Conservation (phyloP, 129 eudicot genomes). For the Flaveria trinervia region DNA sequence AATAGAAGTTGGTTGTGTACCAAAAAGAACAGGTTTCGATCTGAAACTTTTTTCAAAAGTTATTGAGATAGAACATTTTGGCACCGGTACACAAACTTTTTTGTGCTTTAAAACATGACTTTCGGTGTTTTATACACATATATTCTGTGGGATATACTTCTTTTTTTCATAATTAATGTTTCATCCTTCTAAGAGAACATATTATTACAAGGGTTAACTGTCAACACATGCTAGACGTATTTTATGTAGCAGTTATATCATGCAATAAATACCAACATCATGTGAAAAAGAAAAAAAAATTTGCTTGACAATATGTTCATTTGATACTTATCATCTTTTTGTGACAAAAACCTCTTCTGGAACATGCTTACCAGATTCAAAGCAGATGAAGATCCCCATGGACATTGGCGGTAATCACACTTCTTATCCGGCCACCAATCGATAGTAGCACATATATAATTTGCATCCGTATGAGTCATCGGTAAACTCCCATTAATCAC, state of each 20-base stretch:
- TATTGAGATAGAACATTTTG: neutral
- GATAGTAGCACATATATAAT: conserved; percentile 86
- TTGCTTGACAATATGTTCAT: neutral
- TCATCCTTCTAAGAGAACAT: conserved; percentile 11
- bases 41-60: neutral
- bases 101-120: neutral
- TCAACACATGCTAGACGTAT: conserved; percentile 4
- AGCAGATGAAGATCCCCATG: conserved; percentile 89
- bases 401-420: conserved; percentile 80
- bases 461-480: conserved; percentile 67
- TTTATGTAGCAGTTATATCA: conserved; percentile 9
- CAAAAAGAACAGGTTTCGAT: neutral
- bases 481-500: conserved; percentile 52
- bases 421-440: conserved; percentile 98
- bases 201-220: neutral
- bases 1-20: neutral
- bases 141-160: neutral
- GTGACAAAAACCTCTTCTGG: neutral
- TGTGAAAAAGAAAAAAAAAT: neutral
- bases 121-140: neutral
- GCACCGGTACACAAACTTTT: neutral
- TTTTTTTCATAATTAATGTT: neutral
- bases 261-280: neutral
- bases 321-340: neutral
- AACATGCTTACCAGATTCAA: conserved; percentile 61